Conservation (phyloP, 2,329 filamentous ascomycete species). For the Parascedosporium putredinis region DNA sequence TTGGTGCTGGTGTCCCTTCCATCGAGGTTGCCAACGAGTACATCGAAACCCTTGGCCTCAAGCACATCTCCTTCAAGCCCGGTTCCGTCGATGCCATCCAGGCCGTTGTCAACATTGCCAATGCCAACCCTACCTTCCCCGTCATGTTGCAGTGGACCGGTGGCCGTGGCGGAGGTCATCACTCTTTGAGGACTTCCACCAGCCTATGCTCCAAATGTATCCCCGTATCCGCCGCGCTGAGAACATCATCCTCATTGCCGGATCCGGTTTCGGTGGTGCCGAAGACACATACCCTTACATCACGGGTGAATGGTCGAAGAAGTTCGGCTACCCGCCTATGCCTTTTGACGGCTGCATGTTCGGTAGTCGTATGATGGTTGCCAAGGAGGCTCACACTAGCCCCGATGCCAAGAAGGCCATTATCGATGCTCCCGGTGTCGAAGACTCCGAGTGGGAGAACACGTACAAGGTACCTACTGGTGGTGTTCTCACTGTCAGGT, state of each 20-base stretch:
- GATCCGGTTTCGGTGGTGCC: slow-evolving; percentile 82
- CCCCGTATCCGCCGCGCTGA: slow-evolving; percentile 72
- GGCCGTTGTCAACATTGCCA: slow-evolving; percentile 82
- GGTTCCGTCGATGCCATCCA: slow-evolving; percentile 84
- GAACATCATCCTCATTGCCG: slow-evolving; percentile 82
- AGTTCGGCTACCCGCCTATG: slow-evolving; percentile 83
- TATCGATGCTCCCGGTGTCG: slow-evolving; percentile 71
- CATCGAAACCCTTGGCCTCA: slow-evolving; percentile 82
- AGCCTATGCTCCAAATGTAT: slow-evolving; percentile 86
- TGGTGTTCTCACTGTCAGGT: slow-evolving; percentile 90
- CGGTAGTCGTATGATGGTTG: slow-evolving; percentile 88
- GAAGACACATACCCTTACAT: slow-evolving; percentile 90
- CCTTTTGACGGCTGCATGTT: slow-evolving; percentile 88
- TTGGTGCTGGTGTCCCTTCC: slow-evolving; percentile 87
- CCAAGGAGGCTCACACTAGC: slow-evolving; percentile 85
- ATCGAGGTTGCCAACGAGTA: slow-evolving; percentile 90
- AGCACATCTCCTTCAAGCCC: slow-evolving; percentile 92
- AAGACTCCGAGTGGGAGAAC: slow-evolving; percentile 79
- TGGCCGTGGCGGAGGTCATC: slow-evolving; percentile 84
- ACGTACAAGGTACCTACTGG: slow-evolving; percentile 87
- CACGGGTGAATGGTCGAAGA: slow-evolving; percentile 78
- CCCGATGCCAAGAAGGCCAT: slow-evolving; percentile 84
- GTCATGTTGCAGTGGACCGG: slow-evolving; percentile 92
- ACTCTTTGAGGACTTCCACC: slow-evolving; percentile 96
- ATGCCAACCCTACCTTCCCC: slow-evolving; percentile 89